phyloP scores from a whole-genome alignment of 129 eudicot genomes.

The Deinandra increscens region DNA sequence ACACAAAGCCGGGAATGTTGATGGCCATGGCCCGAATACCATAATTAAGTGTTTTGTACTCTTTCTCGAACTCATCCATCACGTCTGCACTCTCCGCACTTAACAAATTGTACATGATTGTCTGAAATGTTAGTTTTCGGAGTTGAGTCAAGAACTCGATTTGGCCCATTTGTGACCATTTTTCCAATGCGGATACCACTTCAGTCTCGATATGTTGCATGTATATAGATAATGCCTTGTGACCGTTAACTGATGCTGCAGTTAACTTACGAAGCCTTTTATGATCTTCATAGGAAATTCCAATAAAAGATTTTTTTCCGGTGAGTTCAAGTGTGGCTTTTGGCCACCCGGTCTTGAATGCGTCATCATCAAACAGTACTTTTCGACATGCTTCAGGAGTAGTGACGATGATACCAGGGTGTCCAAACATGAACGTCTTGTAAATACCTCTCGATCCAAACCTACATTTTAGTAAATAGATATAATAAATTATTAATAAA shows the following conservation, averaged over 20 bases:
- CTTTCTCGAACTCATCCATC: slow-evolving; percentile 62
- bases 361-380: slow-evolving; percentile 67
- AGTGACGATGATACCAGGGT: slow-evolving; percentile 66
- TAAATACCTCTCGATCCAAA: slow-evolving; percentile 63
- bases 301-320: slow-evolving; percentile 72
- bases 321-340: slow-evolving; percentile 57
- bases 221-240: slow-evolving; percentile 64
- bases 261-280: slow-evolving; percentile 76
- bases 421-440: slow-evolving; percentile 81
- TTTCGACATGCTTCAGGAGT: slow-evolving; percentile 65
- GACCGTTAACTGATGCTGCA: slow-evolving; percentile 78
- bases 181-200: slow-evolving; percentile 48
- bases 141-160: slow-evolving; percentile 68
- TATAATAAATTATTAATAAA: background rate
- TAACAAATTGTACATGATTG: slow-evolving; percentile 72
- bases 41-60: slow-evolving; percentile 66
- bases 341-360: slow-evolving; percentile 97
- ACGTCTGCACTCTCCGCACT: slow-evolving; percentile 64
- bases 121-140: slow-evolving; percentile 64
- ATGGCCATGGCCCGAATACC: slow-evolving; percentile 86
- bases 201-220: slow-evolving; percentile 53
- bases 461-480: slow-evolving; percentile 34
- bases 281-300: slow-evolving; percentile 71
- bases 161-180: slow-evolving; percentile 74
- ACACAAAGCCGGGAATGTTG: slow-evolving; percentile 83